phyloP scores from a whole-genome alignment of 2,329 filamentous ascomycete genomes.

The Trichoderma guizhouense region DNA sequence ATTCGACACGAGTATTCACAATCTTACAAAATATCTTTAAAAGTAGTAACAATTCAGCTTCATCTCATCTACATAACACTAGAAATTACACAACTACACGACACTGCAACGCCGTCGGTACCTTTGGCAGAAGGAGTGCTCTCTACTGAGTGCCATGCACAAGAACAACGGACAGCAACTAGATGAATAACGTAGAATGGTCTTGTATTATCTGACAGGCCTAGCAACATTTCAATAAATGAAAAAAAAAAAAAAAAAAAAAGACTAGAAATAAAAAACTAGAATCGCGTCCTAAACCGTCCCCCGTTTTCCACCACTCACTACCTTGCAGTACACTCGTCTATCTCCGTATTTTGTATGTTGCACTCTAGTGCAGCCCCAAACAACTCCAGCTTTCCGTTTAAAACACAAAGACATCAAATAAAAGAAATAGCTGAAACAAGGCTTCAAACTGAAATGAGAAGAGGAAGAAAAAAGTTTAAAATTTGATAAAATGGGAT shows the following conservation, averaged over 20 bases:
- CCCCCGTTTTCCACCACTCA: neutral
- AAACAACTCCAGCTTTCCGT: neutral
- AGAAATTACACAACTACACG: neutral
- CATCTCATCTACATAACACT: neutral
- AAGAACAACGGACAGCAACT: neutral
- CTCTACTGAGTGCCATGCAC: neutral
- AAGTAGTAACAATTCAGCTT: neutral
- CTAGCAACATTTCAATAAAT: neutral
- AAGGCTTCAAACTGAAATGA: neutral
- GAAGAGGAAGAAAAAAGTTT: neutral
- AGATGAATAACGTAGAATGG: neutral
- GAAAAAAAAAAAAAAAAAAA: neutral
- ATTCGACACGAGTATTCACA: too few relatives aligned
- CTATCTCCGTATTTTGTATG: conserved; percentile 2
- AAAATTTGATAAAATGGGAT: neutral
- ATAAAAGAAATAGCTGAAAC: neutral
- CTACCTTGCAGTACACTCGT: conserved; percentile 1
- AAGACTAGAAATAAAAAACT: neutral
- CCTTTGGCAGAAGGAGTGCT: neutral
- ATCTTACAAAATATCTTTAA: neutral
- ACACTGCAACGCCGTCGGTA: too few relatives aligned
- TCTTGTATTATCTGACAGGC: neutral
- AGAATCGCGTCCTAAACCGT: neutral
- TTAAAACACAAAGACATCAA: neutral
- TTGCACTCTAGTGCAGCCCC: neutral